Conservation (phyloP, 208 protist genomes). For the Porcisia hertigi region DNA sequence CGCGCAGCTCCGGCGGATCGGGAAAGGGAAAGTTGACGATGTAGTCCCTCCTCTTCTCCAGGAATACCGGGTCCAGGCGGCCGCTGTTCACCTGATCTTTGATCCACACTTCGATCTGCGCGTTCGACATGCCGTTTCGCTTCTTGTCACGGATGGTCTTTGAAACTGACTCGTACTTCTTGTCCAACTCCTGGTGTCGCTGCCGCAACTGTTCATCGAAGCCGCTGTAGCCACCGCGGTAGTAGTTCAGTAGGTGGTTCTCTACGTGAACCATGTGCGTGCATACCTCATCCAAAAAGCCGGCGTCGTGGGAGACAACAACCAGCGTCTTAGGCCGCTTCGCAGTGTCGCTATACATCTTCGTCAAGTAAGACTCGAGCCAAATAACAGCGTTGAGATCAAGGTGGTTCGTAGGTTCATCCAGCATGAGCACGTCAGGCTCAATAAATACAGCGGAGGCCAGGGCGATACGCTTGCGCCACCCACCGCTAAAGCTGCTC, state of each 20-base stretch:
- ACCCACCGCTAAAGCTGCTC: constrained; percentile 89
- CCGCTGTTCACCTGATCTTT: constrained; percentile 73
- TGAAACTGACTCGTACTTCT: constrained; percentile 73
- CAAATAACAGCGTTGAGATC: constrained; percentile 96
- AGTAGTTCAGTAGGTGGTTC: constrained; percentile 90
- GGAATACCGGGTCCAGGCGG: constrained; percentile 61
- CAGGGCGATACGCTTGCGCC: constrained; percentile 95
- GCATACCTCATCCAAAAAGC: constrained; percentile 95
- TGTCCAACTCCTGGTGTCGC: constrained; percentile 82
- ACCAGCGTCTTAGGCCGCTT: constrained; percentile 91
- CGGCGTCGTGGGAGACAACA: constrained; percentile 96
- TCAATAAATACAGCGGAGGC: constrained; percentile 94
- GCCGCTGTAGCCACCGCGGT: constrained; percentile 73
- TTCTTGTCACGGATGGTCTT: constrained; percentile 89
- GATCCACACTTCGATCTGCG: constrained; percentile 81
- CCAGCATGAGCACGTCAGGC: constrained; percentile 95
- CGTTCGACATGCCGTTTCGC: constrained; percentile 87
- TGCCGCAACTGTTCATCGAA: constrained; percentile 80
- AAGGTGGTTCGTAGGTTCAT: no score
- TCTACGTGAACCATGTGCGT: constrained; percentile 94
- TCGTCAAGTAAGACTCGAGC: constrained; percentile 92
- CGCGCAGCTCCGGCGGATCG: constrained; percentile 72
- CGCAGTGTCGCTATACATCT: constrained; percentile 77
- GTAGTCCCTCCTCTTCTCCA: constrained; percentile 89
- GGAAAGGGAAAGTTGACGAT: constrained; percentile 89